Conservation (phyloP, 1,139 yeast species). For the Barnettozyma hawaiiensis region DNA sequence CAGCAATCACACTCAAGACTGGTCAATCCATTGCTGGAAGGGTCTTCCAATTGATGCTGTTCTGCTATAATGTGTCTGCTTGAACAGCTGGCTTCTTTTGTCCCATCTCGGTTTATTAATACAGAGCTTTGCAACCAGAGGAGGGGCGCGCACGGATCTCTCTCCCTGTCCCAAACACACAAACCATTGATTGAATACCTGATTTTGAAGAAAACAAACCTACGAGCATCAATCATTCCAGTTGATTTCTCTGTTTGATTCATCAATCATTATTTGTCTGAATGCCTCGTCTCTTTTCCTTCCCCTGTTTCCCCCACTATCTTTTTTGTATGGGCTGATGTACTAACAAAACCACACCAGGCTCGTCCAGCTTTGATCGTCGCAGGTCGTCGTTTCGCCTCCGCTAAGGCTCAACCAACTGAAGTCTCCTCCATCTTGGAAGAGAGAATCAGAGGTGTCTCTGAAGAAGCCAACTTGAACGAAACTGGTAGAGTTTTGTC, state of each 20-base stretch:
- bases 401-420: conserved; percentile 98
- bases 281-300: background rate
- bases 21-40: background rate
- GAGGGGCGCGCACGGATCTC: no score
- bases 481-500: conserved; percentile 99
- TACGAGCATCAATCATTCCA: no score
- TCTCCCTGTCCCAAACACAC: no score
- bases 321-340: no score
- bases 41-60: background rate
- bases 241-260: no score
- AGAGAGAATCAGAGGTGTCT: conserved; percentile 98
- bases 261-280: no score
- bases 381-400: conserved; percentile 78
- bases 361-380: conserved; percentile 68
- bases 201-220: background rate
- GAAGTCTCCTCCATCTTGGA: conserved; percentile 98
- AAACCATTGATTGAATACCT: background rate
- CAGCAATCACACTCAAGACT: background rate
- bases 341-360: conserved; percentile 32
- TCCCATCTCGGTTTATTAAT: background rate
- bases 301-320: background rate
- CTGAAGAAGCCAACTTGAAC: conserved; percentile 95
- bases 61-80: background rate
- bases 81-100: background rate
- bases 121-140: no score